These are phyloP conservation scores for Calonectria henricotiae DNA, from an alignment of 2,329 filamentous ascomycete species.

Conservation along the genomic window DNA sequence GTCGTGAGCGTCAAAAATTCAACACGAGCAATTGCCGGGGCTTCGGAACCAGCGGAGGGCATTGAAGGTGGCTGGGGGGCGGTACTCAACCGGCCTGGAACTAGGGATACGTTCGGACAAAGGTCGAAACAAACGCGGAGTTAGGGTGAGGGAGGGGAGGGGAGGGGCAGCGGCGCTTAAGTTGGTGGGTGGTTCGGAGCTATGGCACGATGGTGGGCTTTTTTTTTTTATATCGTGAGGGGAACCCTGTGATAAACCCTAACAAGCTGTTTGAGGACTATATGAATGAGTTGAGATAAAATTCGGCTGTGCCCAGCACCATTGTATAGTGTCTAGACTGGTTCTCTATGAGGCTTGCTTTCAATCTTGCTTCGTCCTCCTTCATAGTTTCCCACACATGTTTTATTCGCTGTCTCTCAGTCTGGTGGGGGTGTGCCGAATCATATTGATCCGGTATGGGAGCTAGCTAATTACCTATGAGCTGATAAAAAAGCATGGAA, in stretches of 20 bases:
- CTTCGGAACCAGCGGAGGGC: constrained; percentile 8
- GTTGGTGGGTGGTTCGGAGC: constrained; percentile 10
- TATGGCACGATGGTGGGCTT: constrained; percentile 10
- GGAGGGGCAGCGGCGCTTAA: constrained; percentile 7
- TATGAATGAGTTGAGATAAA: not conserved
- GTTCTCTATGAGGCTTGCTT: not conserved
- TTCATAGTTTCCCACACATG: not conserved
- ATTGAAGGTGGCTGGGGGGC: not conserved
- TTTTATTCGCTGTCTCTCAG: not conserved
- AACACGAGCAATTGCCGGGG: constrained; percentile 2
- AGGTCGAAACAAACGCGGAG: constrained; percentile 22
- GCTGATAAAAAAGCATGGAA: constrained; percentile 3
- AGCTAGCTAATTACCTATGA: not conserved
- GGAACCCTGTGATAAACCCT: constrained; percentile 14
- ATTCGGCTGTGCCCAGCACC: no score
- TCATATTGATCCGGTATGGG: not conserved
- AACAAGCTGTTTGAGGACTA: not conserved
- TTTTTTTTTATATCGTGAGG: constrained; percentile 7
- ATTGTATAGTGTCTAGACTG: not conserved
- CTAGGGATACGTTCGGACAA: constrained; percentile 2
- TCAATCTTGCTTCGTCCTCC: not conserved
- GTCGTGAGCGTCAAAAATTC: not conserved
- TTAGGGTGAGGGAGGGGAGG: not conserved
- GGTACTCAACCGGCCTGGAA: not conserved
- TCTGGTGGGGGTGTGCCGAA: not conserved